Percentiles rank a stretch among this genome's conserved stretches.
Conservation (phyloP, 208 protist species). For the Leishmania turanica region DNA sequence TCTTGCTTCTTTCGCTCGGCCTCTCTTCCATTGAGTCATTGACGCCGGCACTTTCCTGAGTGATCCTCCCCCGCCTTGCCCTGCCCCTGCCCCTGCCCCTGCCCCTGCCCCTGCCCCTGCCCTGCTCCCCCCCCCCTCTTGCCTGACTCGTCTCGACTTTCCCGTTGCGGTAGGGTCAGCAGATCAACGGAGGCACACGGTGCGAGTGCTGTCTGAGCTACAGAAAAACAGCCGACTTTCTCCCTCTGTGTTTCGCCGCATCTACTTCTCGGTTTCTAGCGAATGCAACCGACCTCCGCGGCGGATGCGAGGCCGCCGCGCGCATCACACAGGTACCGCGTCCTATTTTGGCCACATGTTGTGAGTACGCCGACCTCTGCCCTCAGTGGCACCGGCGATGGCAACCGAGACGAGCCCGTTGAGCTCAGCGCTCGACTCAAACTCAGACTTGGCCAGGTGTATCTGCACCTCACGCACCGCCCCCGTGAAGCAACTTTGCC, state of each 20-base stretch:
- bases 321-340: neutral
- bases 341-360: neutral
- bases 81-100: neutral
- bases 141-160: neutral
- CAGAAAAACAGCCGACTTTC: neutral
- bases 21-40: neutral
- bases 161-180: neutral
- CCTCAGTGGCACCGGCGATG: neutral
- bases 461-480: slow-evolving; percentile 13
- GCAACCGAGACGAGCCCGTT: neutral
- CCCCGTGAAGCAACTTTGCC: neutral
- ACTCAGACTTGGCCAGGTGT: neutral
- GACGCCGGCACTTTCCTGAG: neutral
- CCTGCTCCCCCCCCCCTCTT: neutral
- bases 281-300: neutral
- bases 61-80: neutral
- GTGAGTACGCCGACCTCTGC: too few relatives aligned
- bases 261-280: neutral
- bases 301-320: neutral
- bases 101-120: neutral
- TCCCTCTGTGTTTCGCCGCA: neutral
- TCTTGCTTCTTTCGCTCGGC: neutral
- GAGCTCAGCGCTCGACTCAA: slow-evolving; percentile 7
- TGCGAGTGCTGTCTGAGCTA: neutral
- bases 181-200: neutral